Percentiles rank a stretch among this genome's conserved stretches.
These are phyloP conservation scores for Phlyctochytrium arcticum DNA, from an alignment of 192 early-diverging fungal species.

Conservation along the genomic window DNA sequence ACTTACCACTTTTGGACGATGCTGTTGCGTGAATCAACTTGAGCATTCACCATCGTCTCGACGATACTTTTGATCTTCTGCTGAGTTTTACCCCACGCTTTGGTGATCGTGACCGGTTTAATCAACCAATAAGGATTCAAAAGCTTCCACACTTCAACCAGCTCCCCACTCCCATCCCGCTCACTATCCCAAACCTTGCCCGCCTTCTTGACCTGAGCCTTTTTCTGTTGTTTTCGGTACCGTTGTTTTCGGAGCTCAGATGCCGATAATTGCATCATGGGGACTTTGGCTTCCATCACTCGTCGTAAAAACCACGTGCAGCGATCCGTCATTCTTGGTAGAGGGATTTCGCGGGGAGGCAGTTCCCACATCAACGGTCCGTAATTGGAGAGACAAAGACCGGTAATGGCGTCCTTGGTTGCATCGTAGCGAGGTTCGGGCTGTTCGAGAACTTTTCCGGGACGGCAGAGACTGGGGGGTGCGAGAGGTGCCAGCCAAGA, in stretches of 20 bases:
- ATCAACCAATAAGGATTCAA: constrained; percentile 34
- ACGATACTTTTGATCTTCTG: constrained; percentile 33
- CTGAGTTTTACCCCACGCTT: constrained; percentile 42
- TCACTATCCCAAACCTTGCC: neutral
- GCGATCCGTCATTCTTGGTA: constrained; percentile 23
- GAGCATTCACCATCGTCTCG: constrained; percentile 18
- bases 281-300: constrained; percentile 47
- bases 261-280: no score
- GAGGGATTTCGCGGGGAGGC: constrained; percentile 33
- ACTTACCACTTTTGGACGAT: constrained; percentile 39
- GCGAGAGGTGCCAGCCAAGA: constrained; percentile 80
- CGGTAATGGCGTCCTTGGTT: constrained; percentile 33
- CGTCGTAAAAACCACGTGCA: constrained; percentile 42
- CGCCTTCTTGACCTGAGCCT: constrained; percentile 9
- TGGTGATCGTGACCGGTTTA: constrained; percentile 42
- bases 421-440: constrained; percentile 66
- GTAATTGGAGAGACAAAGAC: constrained; percentile 39
- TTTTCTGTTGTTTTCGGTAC: neutral
- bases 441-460: constrained; percentile 70
- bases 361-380: constrained; percentile 56
- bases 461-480: constrained; percentile 62
- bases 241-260: neutral
- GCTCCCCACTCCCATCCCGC: neutral
- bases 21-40: constrained; percentile 15
- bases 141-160: constrained; percentile 13